Evolutionary conservation across 2,329 filamentous ascomycete species (phyloP), one percentile per base, ranked within the genome.

Genomic region (Phialophora macrospora): DNA sequence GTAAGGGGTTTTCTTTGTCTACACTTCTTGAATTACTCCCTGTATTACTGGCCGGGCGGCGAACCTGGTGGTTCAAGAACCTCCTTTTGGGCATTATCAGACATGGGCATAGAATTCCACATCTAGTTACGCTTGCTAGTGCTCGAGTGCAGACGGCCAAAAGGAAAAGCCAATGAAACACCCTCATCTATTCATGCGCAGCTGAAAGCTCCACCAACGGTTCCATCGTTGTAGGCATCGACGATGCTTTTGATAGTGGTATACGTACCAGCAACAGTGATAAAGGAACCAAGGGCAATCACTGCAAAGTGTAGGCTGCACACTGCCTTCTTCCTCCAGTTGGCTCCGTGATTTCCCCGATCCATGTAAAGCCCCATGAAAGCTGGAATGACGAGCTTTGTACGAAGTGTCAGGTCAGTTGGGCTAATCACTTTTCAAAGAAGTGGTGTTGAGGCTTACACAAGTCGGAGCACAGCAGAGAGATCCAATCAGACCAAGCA

Each of bases 381-480:
- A n/a, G 56, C 62, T 9, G 62, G 62, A 56, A 65, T 65, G 14
- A 65, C 51, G 3, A 65, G 57, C 62, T 65, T 12, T 49, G 32
- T 55, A 55, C n/a, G 20, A 51, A 17, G 24, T 51, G 11, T 51
- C 46, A 51, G 46, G 14, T 26, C 26, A 55, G n/a, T 30, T 17
- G 38, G 14, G 8, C 20, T 32, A 11, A 17, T n/a, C 28, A 8
- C 17, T n/a, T 51, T 56, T 56, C 11, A 30, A 32, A 14, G 85
- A 2, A 85, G 67, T 76, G 77, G 81, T 0, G 80, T 82, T 0
- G 81, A 84, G 70, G 1, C 75, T 75, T 28, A 85, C 76, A 2
- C 80, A 81, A 54, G 85, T 68, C 0, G 82, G 83, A 41, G 83
- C 82, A 70, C 84, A 85, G 52, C 81, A 83, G 9, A 85, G 65